Conservation (phyloP, 2,329 filamentous ascomycete species). For the Cladosporium austrohemisphaericum region DNA sequence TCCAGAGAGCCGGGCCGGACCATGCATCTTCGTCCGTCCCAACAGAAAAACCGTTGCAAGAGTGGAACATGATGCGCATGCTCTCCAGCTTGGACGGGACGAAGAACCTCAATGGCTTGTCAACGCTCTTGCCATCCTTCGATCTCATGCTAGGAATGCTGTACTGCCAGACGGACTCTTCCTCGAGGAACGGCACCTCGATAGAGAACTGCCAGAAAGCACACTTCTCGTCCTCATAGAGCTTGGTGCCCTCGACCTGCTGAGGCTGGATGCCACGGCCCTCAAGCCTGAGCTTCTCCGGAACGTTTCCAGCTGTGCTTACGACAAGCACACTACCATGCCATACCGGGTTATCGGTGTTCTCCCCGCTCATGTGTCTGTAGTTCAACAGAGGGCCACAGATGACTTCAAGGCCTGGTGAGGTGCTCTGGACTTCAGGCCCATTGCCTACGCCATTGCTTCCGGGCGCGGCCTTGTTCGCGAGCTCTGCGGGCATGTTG, state of each 20-base stretch:
- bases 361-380: constrained; percentile 62
- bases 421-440: constrained; percentile 42
- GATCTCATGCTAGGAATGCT: constrained; percentile 60
- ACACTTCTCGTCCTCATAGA: constrained; percentile 58
- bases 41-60: constrained; percentile 65
- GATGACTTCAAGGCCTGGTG: constrained; percentile 52
- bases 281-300: constrained; percentile 58
- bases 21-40: constrained; percentile 61
- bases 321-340: constrained; percentile 83
- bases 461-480: constrained; percentile 2
- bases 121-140: constrained; percentile 22
- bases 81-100: constrained; percentile 59
- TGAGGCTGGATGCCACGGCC: constrained; percentile 33
- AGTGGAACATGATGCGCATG: constrained; percentile 68
- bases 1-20: constrained; percentile 59
- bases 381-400: constrained; percentile 77
- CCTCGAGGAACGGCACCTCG: constrained; percentile 63
- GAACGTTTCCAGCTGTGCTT: constrained; percentile 64
- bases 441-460: constrained; percentile 39
- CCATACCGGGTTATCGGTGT: constrained; percentile 56
- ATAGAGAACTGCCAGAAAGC: constrained; percentile 59
- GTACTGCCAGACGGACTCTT: constrained; percentile 78
- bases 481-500: background rate
- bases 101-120: constrained; percentile 48
- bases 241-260: constrained; percentile 45